Evolutionary conservation across 2,329 filamentous ascomycete genomes (phyloP), one percentile per base, ranked within the genome.

Genomic region (Corynespora cassiicola): DNA sequence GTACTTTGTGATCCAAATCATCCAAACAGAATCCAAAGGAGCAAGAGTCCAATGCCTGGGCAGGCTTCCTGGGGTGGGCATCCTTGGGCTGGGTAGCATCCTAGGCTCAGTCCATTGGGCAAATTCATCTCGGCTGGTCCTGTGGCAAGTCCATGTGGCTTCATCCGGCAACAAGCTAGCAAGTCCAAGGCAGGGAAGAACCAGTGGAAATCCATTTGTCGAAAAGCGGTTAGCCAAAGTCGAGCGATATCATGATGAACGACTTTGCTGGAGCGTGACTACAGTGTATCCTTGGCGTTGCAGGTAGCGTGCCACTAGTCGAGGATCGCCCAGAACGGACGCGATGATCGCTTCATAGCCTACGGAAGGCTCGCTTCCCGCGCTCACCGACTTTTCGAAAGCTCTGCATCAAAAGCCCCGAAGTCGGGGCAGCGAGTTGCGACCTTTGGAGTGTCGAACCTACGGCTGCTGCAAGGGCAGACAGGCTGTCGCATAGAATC

Each of bases 1-100:
- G 63, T 68, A 68, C 64, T 59, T 62, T 42, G 36, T 52, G 33
- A 41, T 42, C 39, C 36, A 19, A 32, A n/a, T 50, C 42, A 50
- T 57, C 52, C 49, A 40, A 41, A n/a, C n/a, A n/a, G n/a, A n/a
- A n/a, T n/a, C n/a, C n/a, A n/a, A n/a, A n/a, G n/a, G n/a, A n/a
- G n/a, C n/a, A n/a, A n/a, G n/a, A n/a, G n/a, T n/a, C n/a, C n/a
- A n/a, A n/a, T n/a, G n/a, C n/a, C n/a, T n/a, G n/a, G n/a, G n/a
- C n/a, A n/a, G n/a, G n/a, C n/a, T n/a, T 25, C 35, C 27, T 24
- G 34, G 26, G 26, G 25, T 31, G 25, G 24, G n/a, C 38, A 27
- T 45, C 40, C 33, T 20, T 16, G 19, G 22, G 30, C n/a, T n/a
- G n/a, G n/a, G n/a, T n/a, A n/a, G n/a, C n/a, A n/a, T n/a, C n/a